Evolutionary conservation across 2,329 filamentous ascomycete species (phyloP).

Genomic region (Ramularia collo-cygni): DNA sequence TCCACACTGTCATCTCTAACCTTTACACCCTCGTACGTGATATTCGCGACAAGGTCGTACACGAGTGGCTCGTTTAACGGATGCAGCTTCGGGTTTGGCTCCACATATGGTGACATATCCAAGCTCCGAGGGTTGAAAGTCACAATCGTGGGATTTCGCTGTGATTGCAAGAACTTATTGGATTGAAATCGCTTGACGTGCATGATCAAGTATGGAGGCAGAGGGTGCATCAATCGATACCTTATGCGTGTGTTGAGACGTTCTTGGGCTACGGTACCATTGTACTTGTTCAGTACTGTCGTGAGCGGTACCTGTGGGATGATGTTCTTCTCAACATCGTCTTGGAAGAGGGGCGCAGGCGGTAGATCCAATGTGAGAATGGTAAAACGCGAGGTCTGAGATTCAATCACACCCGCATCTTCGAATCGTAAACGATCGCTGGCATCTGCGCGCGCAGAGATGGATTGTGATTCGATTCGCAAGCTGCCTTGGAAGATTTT

Average conservation of each 20-base stretch:
- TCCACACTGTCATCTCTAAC: conserved; percentile 75
- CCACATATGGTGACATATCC: conserved; percentile 84
- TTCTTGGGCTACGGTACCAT: conserved; percentile 80
- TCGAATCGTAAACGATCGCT: conserved; percentile 87
- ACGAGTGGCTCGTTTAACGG: conserved; percentile 74
- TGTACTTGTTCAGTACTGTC: conserved; percentile 83
- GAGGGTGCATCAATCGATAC: conserved; percentile 80
- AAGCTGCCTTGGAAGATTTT: conserved; percentile 88
- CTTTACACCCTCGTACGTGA: conserved; percentile 77
- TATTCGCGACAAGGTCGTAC: conserved; percentile 94
- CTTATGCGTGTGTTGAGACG: conserved; percentile 81
- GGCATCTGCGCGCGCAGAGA: conserved; percentile 82
- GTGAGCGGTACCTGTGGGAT: conserved; percentile 87
- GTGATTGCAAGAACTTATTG: conserved; percentile 91
- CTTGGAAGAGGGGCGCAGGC: conserved; percentile 87
- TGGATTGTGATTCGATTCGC: conserved; percentile 86
- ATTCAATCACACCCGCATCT: conserved; percentile 70
- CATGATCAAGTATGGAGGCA: conserved; percentile 85
- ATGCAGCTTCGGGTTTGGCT: conserved; percentile 69
- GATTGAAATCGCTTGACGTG: conserved; percentile 95
- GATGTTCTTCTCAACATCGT: conserved; percentile 89
- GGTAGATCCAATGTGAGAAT: conserved; percentile 91
- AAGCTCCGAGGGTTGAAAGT: conserved; percentile 83
- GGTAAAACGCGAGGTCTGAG: conserved; percentile 72
- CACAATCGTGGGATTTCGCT: conserved; percentile 91